Evolutionary conservation across 306 rosid genomes (phyloP).

Genomic region (Carpinus viminea): DNA sequence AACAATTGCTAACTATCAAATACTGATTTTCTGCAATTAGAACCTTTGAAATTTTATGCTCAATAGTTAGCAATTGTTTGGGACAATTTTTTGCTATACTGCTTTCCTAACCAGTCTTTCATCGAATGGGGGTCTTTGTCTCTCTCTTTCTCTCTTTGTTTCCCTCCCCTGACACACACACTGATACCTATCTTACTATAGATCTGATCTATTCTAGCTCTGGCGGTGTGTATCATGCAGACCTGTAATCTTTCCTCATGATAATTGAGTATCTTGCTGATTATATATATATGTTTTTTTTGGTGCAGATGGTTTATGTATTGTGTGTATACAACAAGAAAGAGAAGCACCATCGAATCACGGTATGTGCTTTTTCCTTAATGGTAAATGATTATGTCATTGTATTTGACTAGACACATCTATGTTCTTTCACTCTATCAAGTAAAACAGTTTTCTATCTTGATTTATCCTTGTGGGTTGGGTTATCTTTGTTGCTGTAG

Average conservation of each 20-base stretch:
- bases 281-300: conserved; percentile 21
- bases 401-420: not conserved
- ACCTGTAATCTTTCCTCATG: not conserved
- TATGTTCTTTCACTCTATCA: not conserved
- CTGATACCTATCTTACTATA: not conserved
- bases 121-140: too few relatives aligned
- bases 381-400: not conserved
- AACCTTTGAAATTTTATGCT: not conserved
- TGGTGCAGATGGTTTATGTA: conserved; percentile 95
- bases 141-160: not conserved
- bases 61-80: not conserved
- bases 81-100: not conserved
- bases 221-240: not conserved
- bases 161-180: not conserved
- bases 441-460: not conserved
- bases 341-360: conserved; percentile 86
- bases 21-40: not conserved
- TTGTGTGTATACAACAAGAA: conserved; percentile 90
- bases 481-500: not conserved
- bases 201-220: not conserved
- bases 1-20: not conserved
- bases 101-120: not conserved
- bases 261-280: not conserved
- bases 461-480: not conserved
- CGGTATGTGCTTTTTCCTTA: conserved; percentile 58